Percentiles rank a stretch among this genome's conserved stretches.
phyloP scores from a whole-genome alignment of 169 alveolate species.

The Plasmodium malariae region DNA sequence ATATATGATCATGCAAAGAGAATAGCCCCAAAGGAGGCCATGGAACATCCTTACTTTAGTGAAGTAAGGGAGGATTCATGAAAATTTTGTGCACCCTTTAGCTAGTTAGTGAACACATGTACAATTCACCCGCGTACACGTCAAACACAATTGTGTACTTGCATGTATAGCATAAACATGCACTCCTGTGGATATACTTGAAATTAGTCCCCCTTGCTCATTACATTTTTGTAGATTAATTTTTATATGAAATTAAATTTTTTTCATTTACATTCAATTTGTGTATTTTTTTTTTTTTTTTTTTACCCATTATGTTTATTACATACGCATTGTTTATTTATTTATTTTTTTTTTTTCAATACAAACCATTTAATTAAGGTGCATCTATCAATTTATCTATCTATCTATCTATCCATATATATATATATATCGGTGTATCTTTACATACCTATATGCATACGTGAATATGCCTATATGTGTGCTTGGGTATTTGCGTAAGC shows the following conservation, averaged over 20 bases:
- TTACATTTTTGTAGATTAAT: neutral
- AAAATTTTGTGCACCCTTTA: neutral
- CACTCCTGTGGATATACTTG: too few relatives aligned
- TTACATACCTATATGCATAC: neutral
- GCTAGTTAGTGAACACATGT: neutral
- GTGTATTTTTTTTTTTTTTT: too few relatives aligned
- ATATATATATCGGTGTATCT: neutral
- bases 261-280: too few relatives aligned
- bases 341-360: neutral
- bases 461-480: neutral
- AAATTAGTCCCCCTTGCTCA: neutral
- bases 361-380: too few relatives aligned
- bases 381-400: neutral
- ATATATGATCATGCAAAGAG: constrained; percentile 97
- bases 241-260: neutral
- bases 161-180: too few relatives aligned
- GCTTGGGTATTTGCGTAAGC: neutral
- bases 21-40: constrained; percentile 98
- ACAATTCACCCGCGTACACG: neutral
- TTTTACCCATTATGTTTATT: too few relatives aligned
- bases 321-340: neutral
- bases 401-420: neutral
- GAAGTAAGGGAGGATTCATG: constrained; percentile 80
- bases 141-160: too few relatives aligned
- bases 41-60: constrained; percentile 97